phyloP scores from a whole-genome alignment of 1,284 basidiomycete species.

The Termitomyces sp. region DNA sequence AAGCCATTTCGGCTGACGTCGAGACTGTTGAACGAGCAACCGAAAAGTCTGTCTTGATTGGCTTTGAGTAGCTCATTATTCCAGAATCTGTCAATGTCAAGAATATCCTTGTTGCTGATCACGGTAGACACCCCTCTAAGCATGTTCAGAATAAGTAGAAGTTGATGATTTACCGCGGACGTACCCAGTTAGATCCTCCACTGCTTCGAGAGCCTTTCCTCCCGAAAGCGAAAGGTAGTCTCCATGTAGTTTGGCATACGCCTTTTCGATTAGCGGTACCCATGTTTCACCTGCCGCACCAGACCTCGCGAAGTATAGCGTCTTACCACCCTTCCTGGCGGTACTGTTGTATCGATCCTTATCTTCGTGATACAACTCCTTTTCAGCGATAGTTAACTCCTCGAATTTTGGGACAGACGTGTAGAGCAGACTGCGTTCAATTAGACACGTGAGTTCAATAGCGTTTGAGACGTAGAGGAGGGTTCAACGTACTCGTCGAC shows the following conservation, averaged over 20 bases:
- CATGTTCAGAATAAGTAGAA: not conserved
- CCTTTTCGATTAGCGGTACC: slow-evolving; percentile 50
- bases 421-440: slow-evolving; percentile 12
- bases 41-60: slow-evolving; percentile 42
- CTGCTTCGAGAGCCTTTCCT: slow-evolving; percentile 38
- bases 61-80: slow-evolving; percentile 37
- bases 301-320: slow-evolving; percentile 44
- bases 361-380: slow-evolving; percentile 44
- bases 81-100: slow-evolving; percentile 41
- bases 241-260: slow-evolving; percentile 49
- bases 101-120: slow-evolving; percentile 40
- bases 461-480: not conserved
- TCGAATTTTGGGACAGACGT: slow-evolving; percentile 42
- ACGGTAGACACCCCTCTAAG: slow-evolving; percentile 40
- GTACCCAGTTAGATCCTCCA: slow-evolving; percentile 49
- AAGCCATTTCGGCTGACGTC: slow-evolving; percentile 30
- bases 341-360: slow-evolving; percentile 21
- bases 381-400: slow-evolving; percentile 35
- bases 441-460: not conserved
- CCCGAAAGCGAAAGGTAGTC: slow-evolving; percentile 38
- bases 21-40: slow-evolving; percentile 35
- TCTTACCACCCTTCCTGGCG: slow-evolving; percentile 32
- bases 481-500: slow-evolving; percentile 40
- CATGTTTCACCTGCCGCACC: slow-evolving; percentile 44
- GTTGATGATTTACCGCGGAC: slow-evolving; percentile 1